Base-by-base conservation (phyloP, 2,329 filamentous ascomycete genomes). In the Chaetomium olivaceum region DNA sequence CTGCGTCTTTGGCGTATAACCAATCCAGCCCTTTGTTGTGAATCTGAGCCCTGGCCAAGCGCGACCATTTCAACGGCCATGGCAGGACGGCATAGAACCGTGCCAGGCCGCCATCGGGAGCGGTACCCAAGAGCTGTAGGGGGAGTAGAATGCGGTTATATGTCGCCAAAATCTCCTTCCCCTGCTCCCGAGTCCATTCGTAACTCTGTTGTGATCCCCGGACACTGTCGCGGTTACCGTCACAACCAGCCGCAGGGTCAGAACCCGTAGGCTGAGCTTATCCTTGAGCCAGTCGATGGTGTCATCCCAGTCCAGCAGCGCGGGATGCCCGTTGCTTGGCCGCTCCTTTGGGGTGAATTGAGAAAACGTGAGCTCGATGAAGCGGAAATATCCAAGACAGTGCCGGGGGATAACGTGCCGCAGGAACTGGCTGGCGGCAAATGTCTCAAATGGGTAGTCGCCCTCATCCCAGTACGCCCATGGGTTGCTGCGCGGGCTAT, bases 321-420 rank as follows among this genome's bases (percentile, higher is more conserved):
- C 65, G 12, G 61, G 25, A 19, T 67, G 57, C 7, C 39, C 58
- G 36, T 46, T 57, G 1, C 43, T 6, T 12, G 61, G 61, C 27
- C 46, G 46, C 21, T 1, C 55, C 9, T 1, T 7, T 4, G 33
- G 27, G 25, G 19, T 27, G n/a, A 62, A 58, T 7, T 48, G 31
- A 11, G 63, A 5, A 19, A 65, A 62, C 1, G 48, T 55, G 19
- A 62, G n/a, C 16, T 65, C 63, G 23, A 65, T 59, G 19, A 62
- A 62, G 31, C 58, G 58, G 4, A 65, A 4, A 8, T 62, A 11
- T 9, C 33, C 14, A 4, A 65, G 58, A 14, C 57, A 55, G 19
- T 58, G 46, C 1, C 1, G 33, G 6, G 64, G 57, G 9, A 67
- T 43, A 7, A 52, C 43, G 23, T 58, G 19, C 6, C 55, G 19